These are phyloP conservation scores for Globisporangium megalacanthum DNA, from an alignment of 352 stramenopile species.

Conservation along the genomic window DNA sequence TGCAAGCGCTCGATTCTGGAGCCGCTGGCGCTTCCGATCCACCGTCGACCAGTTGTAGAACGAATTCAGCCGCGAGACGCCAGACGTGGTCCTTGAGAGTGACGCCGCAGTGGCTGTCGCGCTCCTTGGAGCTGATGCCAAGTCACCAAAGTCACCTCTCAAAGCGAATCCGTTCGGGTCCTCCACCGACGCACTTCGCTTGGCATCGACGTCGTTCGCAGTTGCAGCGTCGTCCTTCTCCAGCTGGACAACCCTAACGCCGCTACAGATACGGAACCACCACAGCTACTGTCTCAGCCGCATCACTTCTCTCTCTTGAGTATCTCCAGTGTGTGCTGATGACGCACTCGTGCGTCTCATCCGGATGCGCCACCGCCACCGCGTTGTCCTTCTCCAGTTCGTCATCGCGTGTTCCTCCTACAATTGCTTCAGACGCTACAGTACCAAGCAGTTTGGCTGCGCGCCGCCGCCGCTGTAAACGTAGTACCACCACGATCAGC, in stretches of 20 bases:
- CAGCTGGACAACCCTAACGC: too few species aligned
- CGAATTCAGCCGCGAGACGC: constrained; percentile 7
- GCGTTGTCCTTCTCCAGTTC: neutral
- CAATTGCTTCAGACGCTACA: neutral
- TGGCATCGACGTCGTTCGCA: too few species aligned
- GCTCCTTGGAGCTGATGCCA: neutral
- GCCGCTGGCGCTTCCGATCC: constrained; percentile 29
- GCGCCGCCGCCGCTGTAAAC: constrained; percentile 44
- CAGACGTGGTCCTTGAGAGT: constrained; percentile 9
- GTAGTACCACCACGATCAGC: neutral
- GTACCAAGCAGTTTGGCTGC: constrained; percentile 41
- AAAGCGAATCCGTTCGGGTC: too few species aligned
- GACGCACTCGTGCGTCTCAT: too few species aligned
- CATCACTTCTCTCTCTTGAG: too few species aligned
- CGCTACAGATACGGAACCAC: too few species aligned
- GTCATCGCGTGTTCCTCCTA: neutral
- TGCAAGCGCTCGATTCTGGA: constrained; percentile 10
- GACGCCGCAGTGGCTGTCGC: constrained; percentile 5
- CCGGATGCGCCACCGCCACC: too few species aligned
- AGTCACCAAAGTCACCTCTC: neutral
- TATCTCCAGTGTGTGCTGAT: too few species aligned
- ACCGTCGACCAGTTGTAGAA: constrained; percentile 28
- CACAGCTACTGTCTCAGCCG: too few species aligned
- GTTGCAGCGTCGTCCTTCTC: too few species aligned
- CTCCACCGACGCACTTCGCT: neutral